Evolutionary conservation across 2,329 filamentous ascomycete genomes (phyloP), one percentile per base, ranked within the genome.

Genomic region (Fusarium sp.): DNA sequence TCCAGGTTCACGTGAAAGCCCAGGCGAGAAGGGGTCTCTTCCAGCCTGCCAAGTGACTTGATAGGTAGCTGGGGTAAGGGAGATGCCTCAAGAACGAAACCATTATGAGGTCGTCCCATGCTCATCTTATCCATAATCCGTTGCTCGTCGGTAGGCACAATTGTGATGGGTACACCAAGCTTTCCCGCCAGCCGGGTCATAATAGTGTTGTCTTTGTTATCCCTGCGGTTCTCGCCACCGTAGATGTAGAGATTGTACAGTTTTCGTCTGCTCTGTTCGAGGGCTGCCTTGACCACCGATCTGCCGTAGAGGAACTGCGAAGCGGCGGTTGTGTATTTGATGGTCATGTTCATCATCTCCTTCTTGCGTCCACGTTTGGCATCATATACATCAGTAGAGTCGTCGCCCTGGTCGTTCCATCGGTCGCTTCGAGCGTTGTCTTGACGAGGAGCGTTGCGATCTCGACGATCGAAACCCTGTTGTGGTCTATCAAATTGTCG

Each of bases 241-340:
- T 92, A 91, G 13, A 97, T 83, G 78, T 98, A 97, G 5, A 99
- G 86, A 56, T 90, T 92, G 82, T 98, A 97, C 4, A 97, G 81
- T 74, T 92, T 90, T 59, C 96, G 90, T 34, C 89, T 86, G 13
- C 84, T 84, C 46, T 81, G 77, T 69, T 86, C 89, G 20, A 99
- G 82, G 0, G 94, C 95, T 20, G 95, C 92, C 66, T 92, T 86
- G 22, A 98, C 93, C 3, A 93, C 90, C 3, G 92, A 92, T 44
- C 87, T 88, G 7, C 96, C 96, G 76, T 97, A 98, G 3, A 99
- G 84, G 73, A 98, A 98, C 66, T 97, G 92, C 0, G 95, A 97
- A 7, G 93, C 93, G 0, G 95, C 92, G 1, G 94, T 97, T 0
- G 93, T 94, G 76, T 95, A 89, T 48, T 80, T 78, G 63, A 82